Evolutionary conservation across 352 stramenopile genomes (phyloP).

Genomic region (Phytophthora multivora): DNA sequence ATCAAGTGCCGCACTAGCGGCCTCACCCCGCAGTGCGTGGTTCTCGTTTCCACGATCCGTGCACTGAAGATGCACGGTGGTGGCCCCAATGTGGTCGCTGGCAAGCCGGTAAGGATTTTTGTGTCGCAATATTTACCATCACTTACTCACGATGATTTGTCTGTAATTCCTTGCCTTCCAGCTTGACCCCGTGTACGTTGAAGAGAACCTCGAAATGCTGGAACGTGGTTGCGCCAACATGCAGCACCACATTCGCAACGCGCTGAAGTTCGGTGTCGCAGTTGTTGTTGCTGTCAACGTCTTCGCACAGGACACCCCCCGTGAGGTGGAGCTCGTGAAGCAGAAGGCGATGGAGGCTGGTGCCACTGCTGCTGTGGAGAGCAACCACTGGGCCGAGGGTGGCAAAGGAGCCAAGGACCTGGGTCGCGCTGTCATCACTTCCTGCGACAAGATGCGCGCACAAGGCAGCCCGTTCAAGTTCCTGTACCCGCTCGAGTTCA

Average conservation of each 20-base stretch:
- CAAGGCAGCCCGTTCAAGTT: slow-evolving; percentile 92
- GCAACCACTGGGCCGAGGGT: slow-evolving; percentile 83
- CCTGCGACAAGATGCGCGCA: slow-evolving; percentile 84
- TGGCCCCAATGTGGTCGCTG: slow-evolving; percentile 94
- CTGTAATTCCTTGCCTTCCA: slow-evolving; percentile 22
- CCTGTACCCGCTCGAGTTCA: slow-evolving; percentile 93
- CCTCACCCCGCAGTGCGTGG: slow-evolving; percentile 95
- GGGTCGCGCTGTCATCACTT: slow-evolving; percentile 91
- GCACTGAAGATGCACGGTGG: slow-evolving; percentile 99
- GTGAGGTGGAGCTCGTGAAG: slow-evolving; percentile 95
- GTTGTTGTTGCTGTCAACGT: slow-evolving; percentile 96
- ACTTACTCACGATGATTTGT: not conserved
- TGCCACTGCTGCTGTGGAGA: slow-evolving; percentile 95
- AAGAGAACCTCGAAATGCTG: slow-evolving; percentile 97
- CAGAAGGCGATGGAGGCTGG: slow-evolving; percentile 90
- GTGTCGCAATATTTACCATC: not conserved
- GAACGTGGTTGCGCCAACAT: slow-evolving; percentile 93
- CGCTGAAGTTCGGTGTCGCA: slow-evolving; percentile 93
- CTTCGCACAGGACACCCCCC: slow-evolving; percentile 66
- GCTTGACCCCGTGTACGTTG: slow-evolving; percentile 91
- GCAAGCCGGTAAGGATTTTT: slow-evolving; percentile 81
- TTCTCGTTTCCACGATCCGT: slow-evolving; percentile 98
- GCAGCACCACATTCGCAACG: slow-evolving; percentile 96
- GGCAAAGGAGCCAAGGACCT: slow-evolving; percentile 92
- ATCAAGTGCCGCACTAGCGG: slow-evolving; percentile 98